Conservation (phyloP, 805 yeast genomes). For the Ogataea wickerhamii region DNA sequence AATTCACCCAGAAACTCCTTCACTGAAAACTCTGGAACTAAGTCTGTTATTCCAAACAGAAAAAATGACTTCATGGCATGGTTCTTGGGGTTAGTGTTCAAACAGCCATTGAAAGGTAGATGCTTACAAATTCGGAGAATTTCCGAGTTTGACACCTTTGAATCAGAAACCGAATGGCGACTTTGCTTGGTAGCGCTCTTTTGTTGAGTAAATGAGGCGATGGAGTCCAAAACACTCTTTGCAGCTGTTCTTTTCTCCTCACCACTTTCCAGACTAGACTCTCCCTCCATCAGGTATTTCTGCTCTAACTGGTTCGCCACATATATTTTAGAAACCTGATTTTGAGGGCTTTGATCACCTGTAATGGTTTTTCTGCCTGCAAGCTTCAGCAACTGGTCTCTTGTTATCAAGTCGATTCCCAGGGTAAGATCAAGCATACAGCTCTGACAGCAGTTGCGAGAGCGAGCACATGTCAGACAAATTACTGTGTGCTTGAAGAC, state of each 20-base stretch:
- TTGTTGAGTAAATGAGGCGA: conserved; percentile 5
- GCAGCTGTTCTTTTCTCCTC: conserved; percentile 35
- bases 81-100: conserved; percentile 39
- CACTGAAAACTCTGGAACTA: conserved; percentile 61
- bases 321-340: conserved; percentile 46
- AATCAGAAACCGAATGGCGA: conserved; percentile 13
- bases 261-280: conserved; percentile 21
- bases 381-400: conserved; percentile 78
- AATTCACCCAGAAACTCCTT: conserved; percentile 44
- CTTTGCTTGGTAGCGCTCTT: conserved; percentile 6
- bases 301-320: conserved; percentile 46
- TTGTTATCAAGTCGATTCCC: conserved; percentile 71
- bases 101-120: conserved; percentile 67
- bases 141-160: conserved; percentile 36
- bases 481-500: conserved; percentile 60
- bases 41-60: conserved; percentile 68
- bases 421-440: conserved; percentile 81
- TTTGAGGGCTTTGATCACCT: conserved; percentile 35
- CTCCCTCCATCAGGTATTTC: conserved; percentile 28
- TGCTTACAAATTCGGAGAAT: conserved; percentile 50
- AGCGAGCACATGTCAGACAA: conserved; percentile 76
- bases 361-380: conserved; percentile 32
- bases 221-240: conserved; percentile 41
- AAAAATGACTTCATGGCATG: conserved; percentile 55
- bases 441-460: conserved; percentile 80